phyloP scores from a whole-genome alignment of 78 protist species.

The Dictyostelium firmibasis region DNA sequence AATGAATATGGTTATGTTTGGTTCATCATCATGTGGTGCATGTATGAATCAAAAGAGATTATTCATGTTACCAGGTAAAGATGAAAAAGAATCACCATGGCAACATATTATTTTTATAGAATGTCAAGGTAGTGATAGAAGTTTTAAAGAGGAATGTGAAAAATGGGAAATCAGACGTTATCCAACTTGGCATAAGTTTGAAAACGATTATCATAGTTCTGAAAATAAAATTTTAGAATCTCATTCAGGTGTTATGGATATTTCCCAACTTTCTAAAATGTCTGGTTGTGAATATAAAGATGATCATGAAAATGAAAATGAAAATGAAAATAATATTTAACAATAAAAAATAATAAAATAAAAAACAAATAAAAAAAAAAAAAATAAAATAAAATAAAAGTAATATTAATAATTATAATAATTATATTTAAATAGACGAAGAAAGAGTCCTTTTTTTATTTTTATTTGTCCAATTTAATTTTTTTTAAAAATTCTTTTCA shows the following conservation, averaged over 20 bases:
- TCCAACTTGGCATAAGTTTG: slow-evolving; percentile 57
- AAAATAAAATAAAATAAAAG: background rate
- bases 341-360: background rate
- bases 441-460: too few species aligned
- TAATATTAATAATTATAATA: too few species aligned
- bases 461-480: too few species aligned
- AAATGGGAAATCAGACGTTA: slow-evolving; percentile 1
- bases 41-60: slow-evolving; percentile 44
- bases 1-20: slow-evolving; percentile 62
- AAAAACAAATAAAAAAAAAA: too few species aligned
- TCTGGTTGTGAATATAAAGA: slow-evolving; percentile 35
- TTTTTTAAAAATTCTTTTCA: background rate
- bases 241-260: slow-evolving; percentile 52
- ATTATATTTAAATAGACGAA: too few species aligned
- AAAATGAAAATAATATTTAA: background rate
- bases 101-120: slow-evolving; percentile 31
- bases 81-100: slow-evolving; percentile 18
- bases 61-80: background rate
- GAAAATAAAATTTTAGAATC: background rate
- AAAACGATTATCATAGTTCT: background rate
- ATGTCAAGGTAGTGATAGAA: background rate
- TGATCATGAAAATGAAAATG: background rate
- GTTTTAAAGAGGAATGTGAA: background rate
- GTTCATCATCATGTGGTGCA: slow-evolving; percentile 19
- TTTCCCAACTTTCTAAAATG: slow-evolving; percentile 22